A percentile compares a stretch with the other conserved stretches of the same genome.
These are phyloP conservation scores for Cymbopogon flexuosus DNA, from an alignment of 202 grass and related monocot genomes.

Conservation along the genomic window DNA sequence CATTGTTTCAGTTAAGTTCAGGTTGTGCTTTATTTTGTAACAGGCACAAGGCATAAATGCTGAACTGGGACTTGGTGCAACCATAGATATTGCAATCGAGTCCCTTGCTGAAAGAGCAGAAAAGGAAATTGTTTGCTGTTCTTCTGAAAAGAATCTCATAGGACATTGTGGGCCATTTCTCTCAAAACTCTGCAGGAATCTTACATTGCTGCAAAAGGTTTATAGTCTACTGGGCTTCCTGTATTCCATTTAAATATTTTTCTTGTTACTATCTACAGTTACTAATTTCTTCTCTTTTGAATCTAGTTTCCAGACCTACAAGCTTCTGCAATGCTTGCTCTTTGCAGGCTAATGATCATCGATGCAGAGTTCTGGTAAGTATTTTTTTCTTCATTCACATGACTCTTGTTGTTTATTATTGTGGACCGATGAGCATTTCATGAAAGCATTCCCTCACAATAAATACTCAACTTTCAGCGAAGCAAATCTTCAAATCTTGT, in stretches of 20 bases:
- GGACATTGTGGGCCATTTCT: conserved; percentile 83
- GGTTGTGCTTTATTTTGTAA: conserved; percentile 20
- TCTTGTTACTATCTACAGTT: neutral
- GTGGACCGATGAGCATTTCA: conserved; percentile 6
- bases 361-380: conserved; percentile 80
- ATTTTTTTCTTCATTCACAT: neutral
- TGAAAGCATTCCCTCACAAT: neutral
- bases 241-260: conserved; percentile 11
- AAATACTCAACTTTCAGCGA: conserved; percentile 57
- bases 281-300: conserved; percentile 11
- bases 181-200: conserved; percentile 77
- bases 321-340: conserved; percentile 86
- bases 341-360: conserved; percentile 91
- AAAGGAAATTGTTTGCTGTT: conserved; percentile 74
- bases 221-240: neutral
- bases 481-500: conserved; percentile 82
- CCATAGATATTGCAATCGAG: conserved; percentile 66
- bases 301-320: conserved; percentile 79
- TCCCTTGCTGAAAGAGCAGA: conserved; percentile 78
- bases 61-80: conserved; percentile 76
- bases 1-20: conserved; percentile 25
- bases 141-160: conserved; percentile 66
- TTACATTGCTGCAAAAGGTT: conserved; percentile 80
- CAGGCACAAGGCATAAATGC: conserved; percentile 83
- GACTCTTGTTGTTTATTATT: conserved; percentile 7